These are phyloP conservation scores for Quercus cerris DNA, from an alignment of 306 rosid species.

Conservation along the genomic window DNA sequence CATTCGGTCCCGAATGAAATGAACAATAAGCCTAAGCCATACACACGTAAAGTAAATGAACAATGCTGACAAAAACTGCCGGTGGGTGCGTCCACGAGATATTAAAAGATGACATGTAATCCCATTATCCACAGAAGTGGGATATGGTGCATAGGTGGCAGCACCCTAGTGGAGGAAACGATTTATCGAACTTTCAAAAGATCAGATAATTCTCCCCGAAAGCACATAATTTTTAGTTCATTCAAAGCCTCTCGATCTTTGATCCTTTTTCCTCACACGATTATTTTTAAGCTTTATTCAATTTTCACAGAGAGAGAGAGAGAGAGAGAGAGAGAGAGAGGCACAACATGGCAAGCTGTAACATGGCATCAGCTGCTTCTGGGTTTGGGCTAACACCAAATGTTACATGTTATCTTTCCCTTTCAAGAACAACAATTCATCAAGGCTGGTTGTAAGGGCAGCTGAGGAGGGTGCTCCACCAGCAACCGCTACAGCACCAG, in stretches of 20 bases:
- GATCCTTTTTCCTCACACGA: neutral
- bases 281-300: conserved; percentile 7
- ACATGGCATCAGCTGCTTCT: conserved; percentile 80
- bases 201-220: conserved; percentile 47
- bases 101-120: conserved; percentile 17
- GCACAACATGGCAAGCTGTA: conserved; percentile 48
- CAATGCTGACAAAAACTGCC: too few species aligned
- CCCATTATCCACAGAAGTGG: conserved; percentile 51
- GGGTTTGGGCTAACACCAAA: conserved; percentile 58
- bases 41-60: too few species aligned
- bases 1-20: too few species aligned
- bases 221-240: conserved; percentile 20
- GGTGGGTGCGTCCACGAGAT: neutral
- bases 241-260: conserved; percentile 41
- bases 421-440: conserved; percentile 29
- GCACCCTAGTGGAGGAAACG: conserved; percentile 53
- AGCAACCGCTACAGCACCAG: conserved; percentile 32
- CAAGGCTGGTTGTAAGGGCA: conserved; percentile 61
- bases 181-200: conserved; percentile 31
- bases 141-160: conserved; percentile 80
- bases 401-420: conserved; percentile 46
- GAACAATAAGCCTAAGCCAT: too few species aligned
- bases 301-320: neutral
- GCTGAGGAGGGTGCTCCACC: conserved; percentile 56
- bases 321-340: neutral